Conservation (phyloP, 805 yeast genomes). For the Cyberlindnera subsufficiens region DNA sequence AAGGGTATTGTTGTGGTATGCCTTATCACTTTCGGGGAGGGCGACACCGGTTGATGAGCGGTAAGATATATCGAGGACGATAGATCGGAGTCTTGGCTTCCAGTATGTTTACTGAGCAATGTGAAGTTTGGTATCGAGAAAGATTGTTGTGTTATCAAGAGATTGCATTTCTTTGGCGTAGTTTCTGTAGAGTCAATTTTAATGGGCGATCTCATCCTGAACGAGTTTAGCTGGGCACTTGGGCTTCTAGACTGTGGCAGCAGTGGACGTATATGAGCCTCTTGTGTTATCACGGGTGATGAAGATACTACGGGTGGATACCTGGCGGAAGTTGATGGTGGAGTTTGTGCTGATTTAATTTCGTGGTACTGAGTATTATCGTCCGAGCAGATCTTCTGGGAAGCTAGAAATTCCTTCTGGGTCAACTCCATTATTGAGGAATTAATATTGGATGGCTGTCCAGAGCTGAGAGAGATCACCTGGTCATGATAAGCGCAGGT, state of each 20-base stretch:
- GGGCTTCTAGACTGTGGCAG: conserved; percentile 3
- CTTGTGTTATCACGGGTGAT: conserved; percentile 3
- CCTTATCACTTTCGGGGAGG: conserved; percentile 4
- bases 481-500: conserved; percentile 2
- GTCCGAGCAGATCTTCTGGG: conserved; percentile 5
- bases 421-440: conserved; percentile 12
- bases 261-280: background rate
- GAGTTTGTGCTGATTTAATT: conserved; percentile 11
- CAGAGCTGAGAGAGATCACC: conserved; percentile 3
- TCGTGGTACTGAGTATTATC: conserved; percentile 3
- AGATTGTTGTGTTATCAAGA: conserved; percentile 12
- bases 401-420: conserved; percentile 9
- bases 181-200: conserved; percentile 8
- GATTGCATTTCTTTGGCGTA: conserved; percentile 14
- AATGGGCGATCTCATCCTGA: conserved; percentile 19
- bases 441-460: background rate
- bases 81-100: background rate
- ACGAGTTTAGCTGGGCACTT: conserved; percentile 23
- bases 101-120: conserved; percentile 4
- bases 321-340: background rate
- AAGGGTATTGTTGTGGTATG: conserved; percentile 13
- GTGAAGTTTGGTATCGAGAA: conserved; percentile 15
- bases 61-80: background rate
- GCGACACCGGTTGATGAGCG: background rate
- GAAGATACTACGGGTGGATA: conserved; percentile 3